A percentile compares a stretch with the other conserved stretches of the same genome.
Evolutionary conservation across 768 basidiomycete genomes (phyloP).

Genomic region (Suillus plorans): DNA sequence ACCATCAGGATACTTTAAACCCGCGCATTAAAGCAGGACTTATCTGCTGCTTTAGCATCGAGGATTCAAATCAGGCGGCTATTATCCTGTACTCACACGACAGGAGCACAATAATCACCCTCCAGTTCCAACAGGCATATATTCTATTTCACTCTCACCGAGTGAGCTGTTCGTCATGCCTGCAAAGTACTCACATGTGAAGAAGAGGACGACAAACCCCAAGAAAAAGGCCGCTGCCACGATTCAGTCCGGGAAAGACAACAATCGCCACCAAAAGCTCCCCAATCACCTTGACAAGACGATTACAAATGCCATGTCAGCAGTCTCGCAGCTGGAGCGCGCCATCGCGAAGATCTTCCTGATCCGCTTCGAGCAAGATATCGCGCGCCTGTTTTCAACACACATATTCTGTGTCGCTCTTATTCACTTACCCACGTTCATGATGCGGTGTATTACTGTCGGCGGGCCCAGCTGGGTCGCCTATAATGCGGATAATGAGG

Average conservation of each 20-base stretch:
- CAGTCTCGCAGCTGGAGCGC: conserved; percentile 67
- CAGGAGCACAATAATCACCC: background rate
- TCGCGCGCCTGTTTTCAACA: conserved; percentile 71
- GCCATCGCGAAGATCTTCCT: conserved; percentile 68
- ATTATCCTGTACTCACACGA: background rate
- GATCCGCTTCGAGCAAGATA: conserved; percentile 72
- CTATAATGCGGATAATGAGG: conserved; percentile 63
- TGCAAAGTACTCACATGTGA: conserved; percentile 74
- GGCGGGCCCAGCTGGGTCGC: conserved; percentile 70
- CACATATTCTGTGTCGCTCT: conserved; percentile 64
- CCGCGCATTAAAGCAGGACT: background rate
- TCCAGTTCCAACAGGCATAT: background rate
- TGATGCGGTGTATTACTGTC: conserved; percentile 61
- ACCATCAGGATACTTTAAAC: conserved; percentile 5
- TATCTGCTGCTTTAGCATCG: conserved; percentile 9
- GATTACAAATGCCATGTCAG: conserved; percentile 54
- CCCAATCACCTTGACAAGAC: conserved; percentile 54
- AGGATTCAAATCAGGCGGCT: conserved; percentile 14
- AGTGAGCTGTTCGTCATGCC: conserved; percentile 43
- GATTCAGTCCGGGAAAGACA: conserved; percentile 23
- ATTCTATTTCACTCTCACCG: background rate
- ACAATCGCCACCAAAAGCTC: conserved; percentile 34
- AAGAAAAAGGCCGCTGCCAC: conserved; percentile 43
- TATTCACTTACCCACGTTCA: conserved; percentile 64
- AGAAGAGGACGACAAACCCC: conserved; percentile 55